Evolutionary conservation across 345 rosid species (phyloP), one percentile per base, ranked within the genome.

Genomic region (Citrus sinensis): DNA sequence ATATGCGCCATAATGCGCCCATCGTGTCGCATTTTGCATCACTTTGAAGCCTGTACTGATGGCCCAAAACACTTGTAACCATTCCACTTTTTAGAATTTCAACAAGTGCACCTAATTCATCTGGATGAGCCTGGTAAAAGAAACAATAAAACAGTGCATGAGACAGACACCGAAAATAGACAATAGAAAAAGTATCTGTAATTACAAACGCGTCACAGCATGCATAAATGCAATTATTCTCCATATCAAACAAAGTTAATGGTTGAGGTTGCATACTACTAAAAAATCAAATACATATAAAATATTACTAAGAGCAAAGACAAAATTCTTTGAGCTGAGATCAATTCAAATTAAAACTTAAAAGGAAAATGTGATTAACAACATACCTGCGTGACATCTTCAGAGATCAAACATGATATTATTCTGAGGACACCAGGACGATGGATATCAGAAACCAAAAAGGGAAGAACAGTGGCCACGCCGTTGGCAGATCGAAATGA

Each of bases 21-120:
- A 97, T 93, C 51, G 90, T 91, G 84, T 97, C 99, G 84, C 99
- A 97, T 89, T 88, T 92, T 74, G 99, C 97, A 86, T 93, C 95
- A 87, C 83, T 88, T 79, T 84, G 91, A 88, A 97, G 94, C 86
- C 82, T 90, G 89, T 94, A 93, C 70, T 94, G 99, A 88, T 91
- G 85, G 79, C 98, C 99, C 64, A 90, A 84, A 51, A 87, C 85
- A 85, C 98, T 88, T 78, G 95, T 92, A 81, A 94, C 97, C 95
- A 97, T 94, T 83, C 98, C 98, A 82, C 99, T 90, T 89, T 97
- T 97, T 70, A 97, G 88, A 87, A 94, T 89, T 84, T 97, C 98
- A 78, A 97, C 91, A 84, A 97, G 91, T 35, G 86, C 90, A 51
- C 97, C 92, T 84, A 97, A 79, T 79, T 97, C 99, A 78, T 97